These are phyloP conservation scores for Patellaria atrata DNA, from an alignment of 495 filamentous ascomycete species.

Conservation along the genomic window DNA sequence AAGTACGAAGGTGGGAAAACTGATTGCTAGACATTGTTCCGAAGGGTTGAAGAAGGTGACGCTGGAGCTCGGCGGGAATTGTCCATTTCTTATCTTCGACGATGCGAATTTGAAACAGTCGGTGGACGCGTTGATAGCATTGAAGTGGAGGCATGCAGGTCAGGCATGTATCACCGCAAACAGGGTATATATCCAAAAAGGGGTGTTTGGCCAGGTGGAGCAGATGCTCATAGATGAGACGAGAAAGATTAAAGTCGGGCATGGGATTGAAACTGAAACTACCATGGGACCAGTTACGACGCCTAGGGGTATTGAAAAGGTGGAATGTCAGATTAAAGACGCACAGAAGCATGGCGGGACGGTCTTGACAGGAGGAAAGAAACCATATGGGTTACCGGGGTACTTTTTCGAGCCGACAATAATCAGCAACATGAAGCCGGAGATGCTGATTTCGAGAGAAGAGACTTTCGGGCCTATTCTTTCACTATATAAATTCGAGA, in stretches of 20 bases:
- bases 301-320: constrained; percentile 48
- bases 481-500: constrained; percentile 55
- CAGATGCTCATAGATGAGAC: constrained; percentile 40
- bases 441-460: constrained; percentile 52
- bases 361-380: constrained; percentile 43
- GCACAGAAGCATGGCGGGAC: constrained; percentile 45
- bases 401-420: constrained; percentile 67
- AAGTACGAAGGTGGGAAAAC: constrained; percentile 27
- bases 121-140: constrained; percentile 17
- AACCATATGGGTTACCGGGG: constrained; percentile 33
- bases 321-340: constrained; percentile 45
- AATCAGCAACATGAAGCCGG: constrained; percentile 42
- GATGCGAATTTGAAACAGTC: constrained; percentile 30
- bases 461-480: constrained; percentile 59
- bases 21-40: constrained; percentile 27
- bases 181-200: constrained; percentile 28
- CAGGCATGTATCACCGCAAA: constrained; percentile 32
- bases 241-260: constrained; percentile 45
- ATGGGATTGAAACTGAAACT: constrained; percentile 41
- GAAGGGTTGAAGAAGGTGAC: constrained; percentile 31
- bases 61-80: constrained; percentile 31
- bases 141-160: constrained; percentile 31
- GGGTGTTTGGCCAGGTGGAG: constrained; percentile 28
- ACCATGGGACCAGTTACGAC: constrained; percentile 61
- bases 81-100: constrained; percentile 30